These are phyloP conservation scores for Aspergillus tamarii DNA, from an alignment of 2,329 filamentous ascomycete species.

Conservation along the genomic window DNA sequence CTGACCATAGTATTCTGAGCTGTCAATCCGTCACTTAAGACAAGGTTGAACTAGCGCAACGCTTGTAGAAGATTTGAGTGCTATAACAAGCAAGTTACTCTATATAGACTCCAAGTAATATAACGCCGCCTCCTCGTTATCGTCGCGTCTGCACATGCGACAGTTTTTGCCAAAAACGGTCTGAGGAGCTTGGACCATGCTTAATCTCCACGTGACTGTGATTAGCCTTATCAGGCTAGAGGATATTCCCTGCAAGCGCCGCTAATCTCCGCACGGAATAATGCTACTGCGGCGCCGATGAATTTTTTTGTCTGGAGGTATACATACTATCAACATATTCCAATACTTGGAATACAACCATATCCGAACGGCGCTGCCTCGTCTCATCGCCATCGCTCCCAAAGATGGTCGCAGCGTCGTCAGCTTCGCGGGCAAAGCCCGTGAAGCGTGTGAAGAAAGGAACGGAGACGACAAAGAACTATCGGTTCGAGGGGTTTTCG, in stretches of 20 bases:
- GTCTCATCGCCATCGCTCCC: conserved; percentile 20
- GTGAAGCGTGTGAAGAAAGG: conserved; percentile 68
- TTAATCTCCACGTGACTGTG: conserved; percentile 29
- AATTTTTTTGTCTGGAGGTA: conserved; percentile 41
- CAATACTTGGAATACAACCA: conserved; percentile 21
- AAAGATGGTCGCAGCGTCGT: conserved; percentile 56
- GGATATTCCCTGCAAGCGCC: conserved; percentile 12
- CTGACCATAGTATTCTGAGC: conserved; percentile 8
- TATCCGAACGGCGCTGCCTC: conserved; percentile 28
- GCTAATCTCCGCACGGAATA: conserved; percentile 36
- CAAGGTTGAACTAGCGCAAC: background rate
- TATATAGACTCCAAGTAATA: background rate
- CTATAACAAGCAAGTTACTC: background rate
- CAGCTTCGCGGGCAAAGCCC: conserved; percentile 70
- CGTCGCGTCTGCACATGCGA: conserved; percentile 1
- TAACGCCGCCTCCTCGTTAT: background rate
- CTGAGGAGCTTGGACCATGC: conserved; percentile 38
- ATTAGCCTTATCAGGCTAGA: conserved; percentile 15
- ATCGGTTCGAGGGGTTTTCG: conserved; percentile 90
- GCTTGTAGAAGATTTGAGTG: background rate
- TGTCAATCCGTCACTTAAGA: background rate
- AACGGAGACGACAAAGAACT: conserved; percentile 77
- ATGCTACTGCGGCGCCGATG: conserved; percentile 33
- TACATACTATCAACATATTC: conserved; percentile 22
- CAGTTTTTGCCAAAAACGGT: conserved; percentile 21